These are phyloP conservation scores for Tolypocladium paradoxum DNA, from an alignment of 2,329 filamentous ascomycete species.

Conservation along the genomic window DNA sequence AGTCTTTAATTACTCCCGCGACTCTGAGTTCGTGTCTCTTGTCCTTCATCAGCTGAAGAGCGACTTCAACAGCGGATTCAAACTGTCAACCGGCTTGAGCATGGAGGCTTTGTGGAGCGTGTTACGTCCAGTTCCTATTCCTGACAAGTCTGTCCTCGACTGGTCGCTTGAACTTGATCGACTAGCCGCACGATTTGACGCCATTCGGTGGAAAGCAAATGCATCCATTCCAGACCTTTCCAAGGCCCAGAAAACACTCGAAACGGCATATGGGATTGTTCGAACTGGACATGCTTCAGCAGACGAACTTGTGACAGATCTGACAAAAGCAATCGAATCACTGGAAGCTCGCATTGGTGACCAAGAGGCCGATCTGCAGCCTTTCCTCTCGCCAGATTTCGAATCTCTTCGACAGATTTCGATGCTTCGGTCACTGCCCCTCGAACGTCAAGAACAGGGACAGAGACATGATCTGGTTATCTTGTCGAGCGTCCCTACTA, in stretches of 20 bases:
- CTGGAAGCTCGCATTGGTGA: constrained; percentile 36
- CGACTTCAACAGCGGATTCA: constrained; percentile 60
- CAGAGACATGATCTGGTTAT: constrained; percentile 31
- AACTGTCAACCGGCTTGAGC: constrained; percentile 61
- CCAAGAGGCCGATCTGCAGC: constrained; percentile 28
- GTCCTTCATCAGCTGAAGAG: constrained; percentile 33
- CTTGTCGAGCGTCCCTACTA: constrained; percentile 32
- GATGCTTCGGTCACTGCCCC: constrained; percentile 24
- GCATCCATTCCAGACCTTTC: constrained; percentile 40
- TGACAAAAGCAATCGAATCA: constrained; percentile 39
- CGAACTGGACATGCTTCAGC: constrained; percentile 29
- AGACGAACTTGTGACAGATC: constrained; percentile 35
- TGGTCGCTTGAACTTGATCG: constrained; percentile 40
- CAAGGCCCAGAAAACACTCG: constrained; percentile 42
- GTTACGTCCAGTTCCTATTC: constrained; percentile 53
- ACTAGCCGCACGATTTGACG: constrained; percentile 50
- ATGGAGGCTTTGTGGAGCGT: constrained; percentile 72
- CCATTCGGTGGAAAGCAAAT: constrained; percentile 46
- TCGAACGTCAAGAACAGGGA: background rate
- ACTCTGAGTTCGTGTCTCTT: constrained; percentile 25
- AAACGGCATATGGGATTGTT: constrained; percentile 45
- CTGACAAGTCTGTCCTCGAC: constrained; percentile 31
- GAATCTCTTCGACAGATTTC: constrained; percentile 44
- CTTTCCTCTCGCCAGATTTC: constrained; percentile 45
- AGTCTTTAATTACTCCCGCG: constrained; percentile 11